Conservation (phyloP, 2,329 filamentous ascomycete genomes). For the Penicillium sp. region DNA sequence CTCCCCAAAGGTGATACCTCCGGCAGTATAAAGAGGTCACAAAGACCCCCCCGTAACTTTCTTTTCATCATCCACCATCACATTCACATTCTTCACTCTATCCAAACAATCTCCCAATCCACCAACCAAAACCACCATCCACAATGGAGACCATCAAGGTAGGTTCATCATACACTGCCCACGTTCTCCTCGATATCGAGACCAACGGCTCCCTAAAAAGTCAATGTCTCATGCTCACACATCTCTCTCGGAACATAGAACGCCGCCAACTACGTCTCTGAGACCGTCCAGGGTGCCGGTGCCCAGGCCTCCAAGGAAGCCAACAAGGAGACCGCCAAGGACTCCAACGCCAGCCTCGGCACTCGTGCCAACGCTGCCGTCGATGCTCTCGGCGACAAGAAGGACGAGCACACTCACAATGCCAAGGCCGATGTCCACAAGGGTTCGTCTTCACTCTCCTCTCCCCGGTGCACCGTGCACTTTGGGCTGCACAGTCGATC, state of each 20-base stretch:
- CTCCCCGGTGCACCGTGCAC: too few relatives aligned
- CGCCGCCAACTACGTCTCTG: constrained; percentile 63
- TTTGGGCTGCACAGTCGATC: too few relatives aligned
- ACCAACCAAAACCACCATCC: neutral
- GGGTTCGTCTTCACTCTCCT: constrained; percentile 7
- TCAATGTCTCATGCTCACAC: neutral
- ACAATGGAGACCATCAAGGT: constrained; percentile 19
- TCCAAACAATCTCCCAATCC: neutral
- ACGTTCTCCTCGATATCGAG: too few relatives aligned
- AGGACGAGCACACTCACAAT: constrained; percentile 49
- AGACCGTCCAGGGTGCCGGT: constrained; percentile 54
- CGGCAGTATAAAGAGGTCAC: too few relatives aligned
- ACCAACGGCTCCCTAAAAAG: too few relatives aligned
- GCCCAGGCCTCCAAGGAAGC: constrained; percentile 58
- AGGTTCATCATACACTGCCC: too few relatives aligned
- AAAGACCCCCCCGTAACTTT: neutral
- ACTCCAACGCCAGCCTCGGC: constrained; percentile 46
- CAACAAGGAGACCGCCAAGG: constrained; percentile 66
- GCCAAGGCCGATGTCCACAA: constrained; percentile 22
- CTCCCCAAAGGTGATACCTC: too few relatives aligned
- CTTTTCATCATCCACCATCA: neutral
- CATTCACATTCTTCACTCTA: neutral
- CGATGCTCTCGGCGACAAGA: constrained; percentile 49
- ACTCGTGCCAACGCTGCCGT: constrained; percentile 52
- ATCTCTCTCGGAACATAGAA: constrained; percentile 32